Percentiles rank a stretch among this genome's conserved stretches.
These are phyloP conservation scores for Venturiaceae sp. DNA, from an alignment of 2,329 filamentous ascomycete species.

Conservation along the genomic window DNA sequence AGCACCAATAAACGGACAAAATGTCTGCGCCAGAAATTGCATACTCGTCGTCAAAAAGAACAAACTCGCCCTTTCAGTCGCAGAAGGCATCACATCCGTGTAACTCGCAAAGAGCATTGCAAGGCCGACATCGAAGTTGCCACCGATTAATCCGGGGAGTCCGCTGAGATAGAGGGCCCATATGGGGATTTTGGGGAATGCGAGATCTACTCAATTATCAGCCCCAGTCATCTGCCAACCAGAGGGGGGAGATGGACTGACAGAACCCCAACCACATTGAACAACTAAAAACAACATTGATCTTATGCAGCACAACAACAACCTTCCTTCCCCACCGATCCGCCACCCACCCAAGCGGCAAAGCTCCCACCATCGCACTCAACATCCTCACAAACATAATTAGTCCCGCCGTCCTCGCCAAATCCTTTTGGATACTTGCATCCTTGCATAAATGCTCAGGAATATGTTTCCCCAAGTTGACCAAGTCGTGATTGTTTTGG, in stretches of 20 bases:
- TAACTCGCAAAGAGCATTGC: conserved; percentile 10
- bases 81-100: conserved; percentile 8
- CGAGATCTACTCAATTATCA: conserved; percentile 5
- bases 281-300: conserved; percentile 8
- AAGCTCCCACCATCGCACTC: conserved; percentile 7
- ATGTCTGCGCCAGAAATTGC: conserved; percentile 9
- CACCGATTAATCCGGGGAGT: conserved; percentile 5
- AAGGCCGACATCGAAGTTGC: conserved; percentile 8
- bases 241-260: neutral
- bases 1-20: conserved; percentile 7
- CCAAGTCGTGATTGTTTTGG: neutral
- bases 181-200: conserved; percentile 8
- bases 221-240: neutral
- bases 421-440: conserved; percentile 6
- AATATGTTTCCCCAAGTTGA: conserved; percentile 8
- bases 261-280: conserved; percentile 6
- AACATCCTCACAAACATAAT: conserved; percentile 10
- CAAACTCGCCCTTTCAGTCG: conserved; percentile 5
- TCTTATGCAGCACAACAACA: conserved; percentile 8
- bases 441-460: conserved; percentile 8
- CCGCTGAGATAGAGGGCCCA: conserved; percentile 9
- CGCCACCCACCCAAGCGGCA: conserved; percentile 9
- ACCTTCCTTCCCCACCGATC: conserved; percentile 6
- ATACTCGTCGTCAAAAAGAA: conserved; percentile 9
- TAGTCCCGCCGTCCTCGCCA: conserved; percentile 6